Percentiles rank a stretch among this genome's conserved stretches.
phyloP scores from a whole-genome alignment of 2,329 filamentous ascomycete species.

The Beauveria scarabaeidicola region DNA sequence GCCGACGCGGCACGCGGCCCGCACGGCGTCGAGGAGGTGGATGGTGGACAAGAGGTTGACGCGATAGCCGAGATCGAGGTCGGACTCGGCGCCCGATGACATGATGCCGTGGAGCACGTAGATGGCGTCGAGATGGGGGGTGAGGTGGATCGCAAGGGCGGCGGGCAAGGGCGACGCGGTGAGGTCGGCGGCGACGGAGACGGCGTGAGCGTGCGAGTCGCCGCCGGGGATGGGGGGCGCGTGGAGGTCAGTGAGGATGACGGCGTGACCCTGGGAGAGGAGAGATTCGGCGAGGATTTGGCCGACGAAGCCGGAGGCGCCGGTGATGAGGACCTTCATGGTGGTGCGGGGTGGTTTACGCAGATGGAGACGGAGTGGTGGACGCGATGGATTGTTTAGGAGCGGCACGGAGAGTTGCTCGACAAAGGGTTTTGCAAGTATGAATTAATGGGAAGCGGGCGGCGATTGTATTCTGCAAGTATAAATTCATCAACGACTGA shows the following conservation, averaged over 20 bases:
- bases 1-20: slow-evolving; percentile 30
- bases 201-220: slow-evolving; percentile 16
- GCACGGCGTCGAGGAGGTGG: slow-evolving; percentile 42
- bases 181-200: slow-evolving; percentile 13
- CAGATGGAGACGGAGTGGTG: too few relatives aligned
- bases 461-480: too few relatives aligned
- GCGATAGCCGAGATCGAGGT: slow-evolving; percentile 43
- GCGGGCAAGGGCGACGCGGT: neutral
- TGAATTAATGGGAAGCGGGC: neutral
- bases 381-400: too few relatives aligned
- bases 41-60: slow-evolving; percentile 51
- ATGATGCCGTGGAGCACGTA: slow-evolving; percentile 57
- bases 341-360: neutral
- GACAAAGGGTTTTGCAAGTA: neutral
- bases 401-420: too few relatives aligned
- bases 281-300: slow-evolving; percentile 48
- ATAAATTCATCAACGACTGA: too few relatives aligned
- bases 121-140: slow-evolving; percentile 32
- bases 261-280: slow-evolving; percentile 30
- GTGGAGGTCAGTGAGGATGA: slow-evolving; percentile 48
- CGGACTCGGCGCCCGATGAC: slow-evolving; percentile 51
- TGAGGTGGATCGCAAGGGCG: neutral
- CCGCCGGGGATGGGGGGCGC: slow-evolving; percentile 36
- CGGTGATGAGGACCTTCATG: slow-evolving; percentile 46
- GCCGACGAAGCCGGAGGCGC: slow-evolving; percentile 53